Evolutionary conservation across 164 flowering plant genomes (phyloP), one percentile per base, ranked within the genome.

Genomic region (Aristolochia contorta): DNA sequence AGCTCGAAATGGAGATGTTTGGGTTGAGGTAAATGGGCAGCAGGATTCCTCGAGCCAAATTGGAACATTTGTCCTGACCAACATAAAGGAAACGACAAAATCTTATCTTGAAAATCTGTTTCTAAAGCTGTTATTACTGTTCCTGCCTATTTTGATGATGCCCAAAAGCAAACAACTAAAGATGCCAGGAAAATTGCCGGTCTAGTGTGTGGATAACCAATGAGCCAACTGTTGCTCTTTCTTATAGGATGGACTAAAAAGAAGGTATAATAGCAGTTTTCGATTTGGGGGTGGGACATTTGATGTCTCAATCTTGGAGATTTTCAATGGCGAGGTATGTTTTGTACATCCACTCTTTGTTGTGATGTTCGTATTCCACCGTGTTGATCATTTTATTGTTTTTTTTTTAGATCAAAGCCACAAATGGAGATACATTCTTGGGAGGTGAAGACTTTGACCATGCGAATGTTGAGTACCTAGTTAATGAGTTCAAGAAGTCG

Each of bases 121-220:
- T 59, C 71, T 6, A 77, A 77, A 62, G 78, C 78, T 13, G 80
- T 77, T 22, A 67, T 77, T 30, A 77, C 77, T 4, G 77, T 76
- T 32, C 80, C 80, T 2, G 77, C 80, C 14, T 77, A 77, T 37
- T 77, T 77, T 55, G 74, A 74, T 69, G 80, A 77, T 67, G 71
- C 80, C 16, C 77, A 73, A 51, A 63, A 77, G 25, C 74, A 72
- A 43, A 78, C 76, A 32, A 75, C 81, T 7, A 75, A 78, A 63
- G 81, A 78, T 71, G 81, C 77, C 48, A 77, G 81, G 12, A 50
- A 71, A 33, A 78, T 78, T 58, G 79, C 78, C n/a, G 81, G 81
- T 0, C 66, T 77, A 16, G 74, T 16, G 70, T 62, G 30, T 66
- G 80, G 48, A 74, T 75, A 48, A 72, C 75, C 27, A 78, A 78